A percentile compares a stretch with the other conserved stretches of the same genome.
These are phyloP conservation scores for Magnolia sinica DNA, from an alignment of 164 flowering plant genomes.

Conservation along the genomic window DNA sequence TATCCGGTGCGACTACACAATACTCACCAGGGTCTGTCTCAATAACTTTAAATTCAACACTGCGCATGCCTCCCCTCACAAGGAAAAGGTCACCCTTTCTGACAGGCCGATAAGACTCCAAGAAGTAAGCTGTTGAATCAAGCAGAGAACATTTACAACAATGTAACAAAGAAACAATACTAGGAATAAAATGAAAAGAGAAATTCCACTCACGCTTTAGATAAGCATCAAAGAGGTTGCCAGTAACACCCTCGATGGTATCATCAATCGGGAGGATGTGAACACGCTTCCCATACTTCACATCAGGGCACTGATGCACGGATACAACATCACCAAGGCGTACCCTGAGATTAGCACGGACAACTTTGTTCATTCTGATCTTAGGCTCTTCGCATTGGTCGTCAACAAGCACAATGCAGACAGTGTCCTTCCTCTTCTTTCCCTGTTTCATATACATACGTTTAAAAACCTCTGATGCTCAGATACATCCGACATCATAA, in stretches of 20 bases:
- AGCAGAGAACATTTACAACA: not conserved
- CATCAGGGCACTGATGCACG: constrained; percentile 25
- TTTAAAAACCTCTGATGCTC: not conserved
- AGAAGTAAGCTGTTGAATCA: constrained; percentile 52
- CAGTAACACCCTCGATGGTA: constrained; percentile 24
- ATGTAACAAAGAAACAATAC: not conserved
- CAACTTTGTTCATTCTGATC: constrained; percentile 25
- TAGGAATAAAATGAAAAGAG: not conserved
- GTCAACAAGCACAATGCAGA: constrained; percentile 22
- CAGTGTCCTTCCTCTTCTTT: constrained; percentile 19
- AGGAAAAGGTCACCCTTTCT: constrained; percentile 66
- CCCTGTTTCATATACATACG: constrained; percentile 25
- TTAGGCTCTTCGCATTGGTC: constrained; percentile 23
- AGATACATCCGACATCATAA: no score
- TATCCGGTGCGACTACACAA: constrained; percentile 67
- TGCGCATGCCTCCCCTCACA: constrained; percentile 69
- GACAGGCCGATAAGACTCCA: constrained; percentile 61
- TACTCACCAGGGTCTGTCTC: constrained; percentile 70
- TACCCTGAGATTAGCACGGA: constrained; percentile 23
- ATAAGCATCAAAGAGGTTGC: constrained; percentile 23
- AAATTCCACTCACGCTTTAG: constrained; percentile 15
- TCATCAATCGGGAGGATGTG: constrained; percentile 25
- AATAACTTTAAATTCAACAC: constrained; percentile 63
- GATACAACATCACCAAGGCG: constrained; percentile 26
- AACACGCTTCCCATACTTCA: constrained; percentile 24